Percentiles rank a stretch among this genome's conserved stretches.
Conservation (phyloP, 1,284 basidiomycete genomes). For the Grifola frondosa region DNA sequence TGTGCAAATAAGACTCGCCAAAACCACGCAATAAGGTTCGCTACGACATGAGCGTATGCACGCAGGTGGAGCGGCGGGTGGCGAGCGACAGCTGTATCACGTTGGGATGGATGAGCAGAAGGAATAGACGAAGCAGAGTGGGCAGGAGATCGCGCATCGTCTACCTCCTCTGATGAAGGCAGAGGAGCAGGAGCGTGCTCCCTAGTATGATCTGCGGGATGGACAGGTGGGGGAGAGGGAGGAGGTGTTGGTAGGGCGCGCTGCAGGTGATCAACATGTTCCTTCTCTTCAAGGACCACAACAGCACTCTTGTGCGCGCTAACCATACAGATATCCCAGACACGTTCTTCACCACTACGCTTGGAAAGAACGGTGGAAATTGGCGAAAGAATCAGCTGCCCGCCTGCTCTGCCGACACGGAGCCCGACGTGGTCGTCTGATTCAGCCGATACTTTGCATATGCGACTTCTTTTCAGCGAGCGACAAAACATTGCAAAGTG, state of each 20-base stretch:
- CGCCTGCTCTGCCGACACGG: too few species aligned
- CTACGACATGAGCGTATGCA: constrained; percentile 13
- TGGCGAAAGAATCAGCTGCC: too few species aligned
- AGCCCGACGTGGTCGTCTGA: too few species aligned
- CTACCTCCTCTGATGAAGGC: not conserved
- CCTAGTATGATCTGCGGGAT: not conserved
- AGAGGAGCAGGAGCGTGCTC: not conserved
- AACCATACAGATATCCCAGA: constrained; percentile 7
- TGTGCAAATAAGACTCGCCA: constrained; percentile 16
- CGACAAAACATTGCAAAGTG: too few species aligned
- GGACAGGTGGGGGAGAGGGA: constrained; percentile 19
- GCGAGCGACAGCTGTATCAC: constrained; percentile 8
- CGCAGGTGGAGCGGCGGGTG: constrained; percentile 10
- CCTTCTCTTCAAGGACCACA: not conserved
- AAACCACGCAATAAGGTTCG: constrained; percentile 20
- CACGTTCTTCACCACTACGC: too few species aligned
- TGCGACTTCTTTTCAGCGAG: too few species aligned
- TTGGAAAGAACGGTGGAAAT: too few species aligned
- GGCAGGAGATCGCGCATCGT: not conserved
- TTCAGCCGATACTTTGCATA: too few species aligned
- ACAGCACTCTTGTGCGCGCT: not conserved
- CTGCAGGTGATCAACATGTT: not conserved
- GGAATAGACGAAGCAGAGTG: too few species aligned
- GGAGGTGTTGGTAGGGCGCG: constrained; percentile 22
- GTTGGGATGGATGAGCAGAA: too few species aligned